Evolutionary conservation across 1,284 basidiomycete species (phyloP), one percentile per base, ranked within the genome.

Genomic region (Quambalaria eucalypti): DNA sequence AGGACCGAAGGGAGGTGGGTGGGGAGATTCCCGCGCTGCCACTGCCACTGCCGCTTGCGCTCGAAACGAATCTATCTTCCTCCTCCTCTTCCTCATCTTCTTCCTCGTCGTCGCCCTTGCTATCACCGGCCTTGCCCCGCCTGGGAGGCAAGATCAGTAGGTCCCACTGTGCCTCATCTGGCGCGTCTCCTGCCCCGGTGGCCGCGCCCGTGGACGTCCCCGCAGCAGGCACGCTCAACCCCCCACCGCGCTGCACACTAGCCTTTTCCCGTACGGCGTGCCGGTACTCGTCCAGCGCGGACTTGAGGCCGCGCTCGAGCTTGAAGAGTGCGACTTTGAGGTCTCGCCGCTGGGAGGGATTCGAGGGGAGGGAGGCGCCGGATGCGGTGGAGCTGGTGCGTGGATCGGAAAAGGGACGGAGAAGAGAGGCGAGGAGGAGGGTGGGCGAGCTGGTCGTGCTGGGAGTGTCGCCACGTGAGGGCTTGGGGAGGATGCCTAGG

Each of bases 291-390:
- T 68, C 62, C 21, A 73, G 59, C 12, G 60, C 58, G 16, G 19
- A 28, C 49, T 56, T 60, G 12, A 73, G 51, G 21, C 59, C 54
- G 8, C 65, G 57, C 47, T 73, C 71, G 2, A 70, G 54, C 28
- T 65, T 62, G 52, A 69, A 65, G 23, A 57, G 39, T 0, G 67
- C 63, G 46, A 74, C 71, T 52, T 73, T 74, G 54, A 64, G 54
- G 40, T 64, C 60, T 16, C 71, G 61, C 9, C 51, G 47, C 25
- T 42, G 42, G 14, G 51, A 36, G 21, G 56, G 49, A 12, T 39
- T 46, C 2, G 42, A 19, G 42, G 42, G 42, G 4, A 46, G n/a
- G 2, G 7, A 23, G 16, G 30, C 19, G 26, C 2, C 25, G 21
- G 31, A n/a, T 25, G 50, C 36, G 42, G 29, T 14, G 4, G 50